Evolutionary conservation across 257 asterid species (phyloP).

Genomic region (Solanum commersonii): DNA sequence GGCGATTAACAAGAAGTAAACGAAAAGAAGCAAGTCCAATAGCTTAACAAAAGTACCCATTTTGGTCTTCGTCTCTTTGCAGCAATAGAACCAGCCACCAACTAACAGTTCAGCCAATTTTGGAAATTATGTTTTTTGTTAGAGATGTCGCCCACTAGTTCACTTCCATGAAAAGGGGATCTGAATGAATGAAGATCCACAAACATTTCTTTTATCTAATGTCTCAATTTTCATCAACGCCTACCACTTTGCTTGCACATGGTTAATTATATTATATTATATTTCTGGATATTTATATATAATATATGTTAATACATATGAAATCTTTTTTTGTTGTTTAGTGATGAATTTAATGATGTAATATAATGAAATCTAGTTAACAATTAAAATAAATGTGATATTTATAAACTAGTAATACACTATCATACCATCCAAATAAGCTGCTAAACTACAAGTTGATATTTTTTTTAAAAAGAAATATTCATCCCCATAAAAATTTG

Average conservation of each 20-base stretch:
- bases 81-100: neutral
- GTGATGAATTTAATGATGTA: too few species aligned
- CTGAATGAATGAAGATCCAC: neutral
- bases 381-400: too few species aligned
- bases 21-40: conserved; percentile 43
- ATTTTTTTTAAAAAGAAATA: too few species aligned
- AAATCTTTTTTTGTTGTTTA: too few species aligned
- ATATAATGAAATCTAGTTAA: too few species aligned
- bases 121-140: neutral
- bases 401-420: too few species aligned
- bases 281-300: too few species aligned
- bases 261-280: too few species aligned
- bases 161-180: neutral
- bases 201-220: neutral
- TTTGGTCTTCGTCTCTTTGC: neutral
- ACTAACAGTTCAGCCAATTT: neutral
- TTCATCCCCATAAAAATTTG: too few species aligned
- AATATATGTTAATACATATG: too few species aligned
- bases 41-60: conserved; percentile 53
- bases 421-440: too few species aligned
- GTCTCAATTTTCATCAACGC: neutral
- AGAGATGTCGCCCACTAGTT: neutral
- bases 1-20: conserved; percentile 59
- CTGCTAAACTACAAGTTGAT: too few species aligned
- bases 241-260: neutral